These are phyloP conservation scores for Echinosophora koreensis DNA, from an alignment of 306 rosid species.

Conservation along the genomic window DNA sequence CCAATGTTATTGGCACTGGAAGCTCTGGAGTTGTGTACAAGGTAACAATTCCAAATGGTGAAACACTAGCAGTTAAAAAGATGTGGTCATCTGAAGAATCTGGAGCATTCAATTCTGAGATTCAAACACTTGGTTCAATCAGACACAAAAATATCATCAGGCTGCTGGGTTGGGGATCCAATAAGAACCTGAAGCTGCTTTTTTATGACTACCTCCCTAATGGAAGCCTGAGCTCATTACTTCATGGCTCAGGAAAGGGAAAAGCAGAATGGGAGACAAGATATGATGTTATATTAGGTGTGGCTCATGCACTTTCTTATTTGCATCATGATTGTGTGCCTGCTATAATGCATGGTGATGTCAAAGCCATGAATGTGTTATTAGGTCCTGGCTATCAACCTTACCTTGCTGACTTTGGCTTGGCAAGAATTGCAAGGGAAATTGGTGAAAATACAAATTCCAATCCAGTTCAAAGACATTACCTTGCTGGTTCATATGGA, in stretches of 20 bases:
- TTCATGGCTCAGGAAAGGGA: constrained; percentile 78
- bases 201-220: constrained; percentile 92
- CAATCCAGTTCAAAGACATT: constrained; percentile 65
- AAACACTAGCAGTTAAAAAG: constrained; percentile 83
- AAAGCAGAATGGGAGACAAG: constrained; percentile 89
- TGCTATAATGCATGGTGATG: constrained; percentile 90
- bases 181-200: constrained; percentile 71
- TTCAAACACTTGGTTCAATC: constrained; percentile 78
- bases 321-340: constrained; percentile 95
- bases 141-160: constrained; percentile 92
- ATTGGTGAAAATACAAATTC: constrained; percentile 44
- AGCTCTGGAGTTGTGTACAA: constrained; percentile 96
- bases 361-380: constrained; percentile 91
- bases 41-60: constrained; percentile 66
- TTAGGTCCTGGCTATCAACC: constrained; percentile 77
- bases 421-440: constrained; percentile 64
- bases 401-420: constrained; percentile 91
- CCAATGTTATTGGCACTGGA: constrained; percentile 93
- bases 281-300: constrained; percentile 77
- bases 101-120: constrained; percentile 83
- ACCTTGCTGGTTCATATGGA: constrained; percentile 96
- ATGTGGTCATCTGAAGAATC: constrained; percentile 93
- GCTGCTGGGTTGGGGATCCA: constrained; percentile 90
- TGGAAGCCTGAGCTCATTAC: constrained; percentile 86
- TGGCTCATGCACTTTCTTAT: constrained; percentile 91